Percentiles rank a stretch among this genome's conserved stretches.
Evolutionary conservation across 2,329 filamentous ascomycete genomes (phyloP).

Genomic region (Clonostachys rhizophaga): DNA sequence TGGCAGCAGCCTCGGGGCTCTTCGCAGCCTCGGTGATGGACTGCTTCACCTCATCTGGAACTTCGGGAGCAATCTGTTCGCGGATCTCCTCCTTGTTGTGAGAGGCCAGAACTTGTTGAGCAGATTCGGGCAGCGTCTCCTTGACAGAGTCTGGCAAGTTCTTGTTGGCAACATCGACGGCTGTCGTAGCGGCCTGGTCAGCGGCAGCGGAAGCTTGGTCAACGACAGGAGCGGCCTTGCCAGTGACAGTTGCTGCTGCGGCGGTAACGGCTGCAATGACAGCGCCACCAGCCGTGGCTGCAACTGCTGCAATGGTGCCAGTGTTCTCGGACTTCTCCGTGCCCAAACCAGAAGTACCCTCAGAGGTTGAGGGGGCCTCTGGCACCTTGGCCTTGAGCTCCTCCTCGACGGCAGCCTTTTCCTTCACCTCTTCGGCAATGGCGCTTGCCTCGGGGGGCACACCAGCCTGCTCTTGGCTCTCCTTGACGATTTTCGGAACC

Average conservation of each 20-base stretch:
- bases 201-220: conserved; percentile 16
- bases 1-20: conserved; percentile 67
- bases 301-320: conserved; percentile 33
- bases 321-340: conserved; percentile 46
- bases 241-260: conserved; percentile 18
- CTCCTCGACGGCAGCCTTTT: conserved; percentile 67
- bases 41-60: conserved; percentile 52
- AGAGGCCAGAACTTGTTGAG: conserved; percentile 40
- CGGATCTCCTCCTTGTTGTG: conserved; percentile 34
- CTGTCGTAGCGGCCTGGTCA: conserved; percentile 24
- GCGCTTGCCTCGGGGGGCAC: conserved; percentile 65
- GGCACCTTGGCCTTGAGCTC: conserved; percentile 66
- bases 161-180: conserved; percentile 33
- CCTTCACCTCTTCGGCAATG: conserved; percentile 58
- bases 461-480: conserved; percentile 65
- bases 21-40: conserved; percentile 53
- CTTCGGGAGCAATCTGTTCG: conserved; percentile 41
- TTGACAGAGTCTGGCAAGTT: conserved; percentile 51
- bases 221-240: conserved; percentile 15
- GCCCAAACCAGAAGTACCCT: conserved; percentile 46
- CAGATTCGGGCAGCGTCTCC: conserved; percentile 41
- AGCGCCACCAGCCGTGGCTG: conserved; percentile 25
- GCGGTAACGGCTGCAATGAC: conserved; percentile 23
- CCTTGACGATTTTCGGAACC: conserved; percentile 54
- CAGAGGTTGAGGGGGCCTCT: conserved; percentile 52